Evolutionary conservation across 2,329 filamentous ascomycete genomes (phyloP), one percentile per base, ranked within the genome.

Genomic region (Xylaria digitata): DNA sequence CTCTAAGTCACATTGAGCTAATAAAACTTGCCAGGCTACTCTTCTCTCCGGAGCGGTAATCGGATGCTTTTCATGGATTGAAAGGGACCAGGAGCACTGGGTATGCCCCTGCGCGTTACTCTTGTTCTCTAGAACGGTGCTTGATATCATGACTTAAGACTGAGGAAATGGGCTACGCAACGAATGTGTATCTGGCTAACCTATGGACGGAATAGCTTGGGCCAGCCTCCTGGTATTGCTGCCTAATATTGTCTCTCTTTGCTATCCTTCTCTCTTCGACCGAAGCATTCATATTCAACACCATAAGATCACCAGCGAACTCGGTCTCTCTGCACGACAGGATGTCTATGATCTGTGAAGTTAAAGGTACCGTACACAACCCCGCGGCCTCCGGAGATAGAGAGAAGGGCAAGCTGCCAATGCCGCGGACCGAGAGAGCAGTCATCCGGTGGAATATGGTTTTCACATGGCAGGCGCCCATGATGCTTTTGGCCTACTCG

Each of bases 401-500:
- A 46, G 45, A 53, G 37, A 63, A 61, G 43, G 62, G 59, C 8
- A 62, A 56, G 11, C n/a, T 62, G 23, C 54, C 69, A 26, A 63
- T 61, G 13, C 65, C 63, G 6, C 58, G 50, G n/a, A 59, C 62
- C 37, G 63, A 63, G 11, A 34, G 61, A 43, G 73, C 67, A 2
- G 42, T 60, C 17, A 63, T 76, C n/a, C 68, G 73, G 6, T 76
- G 73, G 74, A 76, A 75, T 21, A 76, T 75, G 74, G 68, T 74
- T 1, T 76, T 76, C 54, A 75, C 74, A 0, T 76, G 74, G 73
- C 74, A 75, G 65, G 74, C 74, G 30, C 73, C 74, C 9, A 73
- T 75, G 61, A 75, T 76, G 74, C 70, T 75, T 8, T 56, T 76
- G 43, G 69, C 73, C 2, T 76, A 75, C 62, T 71, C 73, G 4